Percentiles rank a stretch among this genome's conserved stretches.
Conservation (phyloP, 768 basidiomycete genomes). For the Boletellus ananiceps region DNA sequence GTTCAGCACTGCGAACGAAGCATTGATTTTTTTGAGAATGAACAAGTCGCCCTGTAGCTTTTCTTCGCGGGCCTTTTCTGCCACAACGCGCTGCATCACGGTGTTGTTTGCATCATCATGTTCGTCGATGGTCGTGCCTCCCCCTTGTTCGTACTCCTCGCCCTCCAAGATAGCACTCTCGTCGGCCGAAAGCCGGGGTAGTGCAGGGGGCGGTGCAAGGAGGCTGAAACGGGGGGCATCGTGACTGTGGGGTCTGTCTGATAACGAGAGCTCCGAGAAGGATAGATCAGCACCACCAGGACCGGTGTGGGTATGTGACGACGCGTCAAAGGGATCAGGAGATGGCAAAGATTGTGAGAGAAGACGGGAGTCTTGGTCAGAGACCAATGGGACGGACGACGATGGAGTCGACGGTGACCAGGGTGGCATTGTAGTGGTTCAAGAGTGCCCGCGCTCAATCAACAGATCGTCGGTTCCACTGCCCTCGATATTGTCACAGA, state of each 20-base stretch:
- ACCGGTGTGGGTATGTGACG: constrained; percentile 34
- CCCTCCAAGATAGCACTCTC: constrained; percentile 24
- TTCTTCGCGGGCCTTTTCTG: constrained; percentile 52
- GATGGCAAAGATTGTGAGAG: constrained; percentile 45
- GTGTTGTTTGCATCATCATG: constrained; percentile 21
- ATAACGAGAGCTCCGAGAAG: constrained; percentile 51
- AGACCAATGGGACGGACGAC: constrained; percentile 21
- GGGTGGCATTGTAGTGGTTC: constrained; percentile 17
- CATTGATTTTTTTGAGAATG: constrained; percentile 67
- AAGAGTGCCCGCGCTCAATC: not conserved
- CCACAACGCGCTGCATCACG: constrained; percentile 20
- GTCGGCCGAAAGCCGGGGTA: constrained; percentile 15
- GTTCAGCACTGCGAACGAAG: constrained; percentile 62
- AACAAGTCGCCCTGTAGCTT: constrained; percentile 71
- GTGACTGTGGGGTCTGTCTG: constrained; percentile 29
- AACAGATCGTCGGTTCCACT: not conserved
- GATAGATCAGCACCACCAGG: constrained; percentile 50
- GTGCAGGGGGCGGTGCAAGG: constrained; percentile 26
- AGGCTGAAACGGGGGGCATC: constrained; percentile 33
- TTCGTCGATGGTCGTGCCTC: constrained; percentile 5
- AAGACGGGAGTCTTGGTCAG: constrained; percentile 35
- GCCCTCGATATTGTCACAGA: not conserved
- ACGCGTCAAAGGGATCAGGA: constrained; percentile 27
- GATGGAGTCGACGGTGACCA: constrained; percentile 31
- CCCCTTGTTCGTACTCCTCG: constrained; percentile 19